These are phyloP conservation scores for Apodospora peruviana DNA, from an alignment of 495 filamentous ascomycete genomes.

Conservation along the genomic window DNA sequence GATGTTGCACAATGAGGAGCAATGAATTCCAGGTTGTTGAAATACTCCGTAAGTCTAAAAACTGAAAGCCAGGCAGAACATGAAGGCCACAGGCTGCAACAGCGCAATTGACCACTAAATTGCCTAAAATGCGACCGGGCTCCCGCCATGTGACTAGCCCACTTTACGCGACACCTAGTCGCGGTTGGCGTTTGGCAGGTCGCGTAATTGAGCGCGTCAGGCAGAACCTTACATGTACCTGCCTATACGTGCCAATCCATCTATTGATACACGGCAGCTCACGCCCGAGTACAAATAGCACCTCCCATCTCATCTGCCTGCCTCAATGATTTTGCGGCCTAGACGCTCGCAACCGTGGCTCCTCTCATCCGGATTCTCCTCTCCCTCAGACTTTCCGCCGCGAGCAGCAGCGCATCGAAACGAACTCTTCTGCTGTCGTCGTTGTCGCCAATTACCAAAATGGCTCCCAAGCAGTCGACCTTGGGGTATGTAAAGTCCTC, in stretches of 20 bases:
- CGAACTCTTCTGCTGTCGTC: neutral
- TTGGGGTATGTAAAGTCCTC: constrained; percentile 84
- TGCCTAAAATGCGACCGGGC: neutral
- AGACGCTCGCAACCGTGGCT: neutral
- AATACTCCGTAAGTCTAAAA: too few species aligned
- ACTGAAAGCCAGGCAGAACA: too few species aligned
- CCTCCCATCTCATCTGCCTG: neutral
- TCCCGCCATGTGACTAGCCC: constrained; percentile 12
- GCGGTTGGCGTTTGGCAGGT: constrained; percentile 8
- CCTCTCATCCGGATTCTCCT: neutral
- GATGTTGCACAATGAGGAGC: too few species aligned
- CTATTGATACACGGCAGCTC: too few species aligned
- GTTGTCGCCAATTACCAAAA: constrained; percentile 14
- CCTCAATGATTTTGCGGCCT: neutral
- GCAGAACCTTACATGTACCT: too few species aligned
- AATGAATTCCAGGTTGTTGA: too few species aligned
- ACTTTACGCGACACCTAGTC: constrained; percentile 17
- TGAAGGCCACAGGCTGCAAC: too few species aligned
- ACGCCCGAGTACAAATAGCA: neutral
- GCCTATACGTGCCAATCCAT: neutral
- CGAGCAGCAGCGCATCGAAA: neutral
- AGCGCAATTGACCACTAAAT: too few species aligned
- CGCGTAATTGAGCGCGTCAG: constrained; percentile 19
- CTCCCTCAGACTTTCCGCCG: neutral
- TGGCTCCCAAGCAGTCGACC: constrained; percentile 75